A percentile compares a stretch with the other conserved stretches of the same genome.
Conservation (phyloP, 164 flowering plant genomes). For the Akebia trifoliata region DNA sequence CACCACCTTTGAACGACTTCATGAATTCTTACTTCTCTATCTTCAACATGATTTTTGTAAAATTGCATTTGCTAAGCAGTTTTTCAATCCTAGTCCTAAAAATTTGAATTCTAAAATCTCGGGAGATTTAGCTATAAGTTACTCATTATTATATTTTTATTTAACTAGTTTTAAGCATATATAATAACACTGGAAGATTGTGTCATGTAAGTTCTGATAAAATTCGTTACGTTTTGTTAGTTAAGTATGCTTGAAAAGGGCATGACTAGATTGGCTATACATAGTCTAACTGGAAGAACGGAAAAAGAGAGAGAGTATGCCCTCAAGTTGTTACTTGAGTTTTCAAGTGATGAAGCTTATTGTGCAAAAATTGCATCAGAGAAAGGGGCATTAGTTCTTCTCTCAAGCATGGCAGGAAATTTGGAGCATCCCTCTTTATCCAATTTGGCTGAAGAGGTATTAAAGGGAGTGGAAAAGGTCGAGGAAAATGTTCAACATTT, state of each 20-base stretch:
- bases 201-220: background rate
- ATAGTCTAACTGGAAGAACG: constrained; percentile 46
- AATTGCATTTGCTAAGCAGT: too few relatives aligned
- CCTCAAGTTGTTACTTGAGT: constrained; percentile 49
- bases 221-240: constrained; percentile 20
- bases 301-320: constrained; percentile 54
- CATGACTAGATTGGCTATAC: constrained; percentile 43
- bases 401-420: constrained; percentile 50
- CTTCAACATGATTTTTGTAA: too few relatives aligned
- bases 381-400: constrained; percentile 59
- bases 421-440: constrained; percentile 43
- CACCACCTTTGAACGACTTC: too few relatives aligned
- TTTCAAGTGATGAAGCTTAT: constrained; percentile 39
- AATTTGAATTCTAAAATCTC: too few relatives aligned
- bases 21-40: too few relatives aligned
- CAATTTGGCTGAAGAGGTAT: constrained; percentile 51
- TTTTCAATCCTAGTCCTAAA: too few relatives aligned
- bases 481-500: constrained; percentile 44
- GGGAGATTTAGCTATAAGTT: too few relatives aligned
- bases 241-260: constrained; percentile 50
- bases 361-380: constrained; percentile 47
- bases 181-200: too few relatives aligned
- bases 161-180: too few relatives aligned
- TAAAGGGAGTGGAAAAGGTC: constrained; percentile 38
- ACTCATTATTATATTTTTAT: too few relatives aligned